Percentiles rank a stretch among this genome's conserved stretches.
phyloP scores from a whole-genome alignment of 2,329 filamentous ascomycete genomes.

The Colletotrichum musae region DNA sequence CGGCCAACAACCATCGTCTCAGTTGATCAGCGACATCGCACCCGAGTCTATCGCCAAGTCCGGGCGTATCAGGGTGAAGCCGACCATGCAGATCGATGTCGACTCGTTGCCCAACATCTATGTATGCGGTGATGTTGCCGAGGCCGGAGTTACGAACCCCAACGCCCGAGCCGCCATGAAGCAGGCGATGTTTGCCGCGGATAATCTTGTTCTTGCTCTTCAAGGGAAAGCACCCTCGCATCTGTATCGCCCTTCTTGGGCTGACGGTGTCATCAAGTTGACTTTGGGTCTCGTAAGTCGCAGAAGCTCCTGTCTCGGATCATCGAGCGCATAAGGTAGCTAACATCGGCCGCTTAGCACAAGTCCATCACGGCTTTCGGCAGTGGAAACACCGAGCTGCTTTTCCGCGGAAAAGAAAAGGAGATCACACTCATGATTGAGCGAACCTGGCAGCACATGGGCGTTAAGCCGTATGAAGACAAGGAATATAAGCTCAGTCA shows the following conservation, averaged over 20 bases:
- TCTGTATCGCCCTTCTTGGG: constrained; percentile 59
- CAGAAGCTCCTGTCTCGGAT: background rate
- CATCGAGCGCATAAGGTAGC: background rate
- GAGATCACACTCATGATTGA: constrained; percentile 60
- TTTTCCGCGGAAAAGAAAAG: constrained; percentile 58
- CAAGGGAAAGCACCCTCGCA: constrained; percentile 55
- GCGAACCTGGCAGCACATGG: constrained; percentile 59
- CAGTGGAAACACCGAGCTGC: constrained; percentile 59
- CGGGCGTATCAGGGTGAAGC: constrained; percentile 67
- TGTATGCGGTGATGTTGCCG: constrained; percentile 75
- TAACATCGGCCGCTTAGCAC: constrained; percentile 51
- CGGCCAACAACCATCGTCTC: constrained; percentile 71
- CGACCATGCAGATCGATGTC: constrained; percentile 70
- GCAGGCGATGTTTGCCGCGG: constrained; percentile 67
- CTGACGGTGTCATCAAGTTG: constrained; percentile 67
- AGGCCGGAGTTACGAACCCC: constrained; percentile 62
- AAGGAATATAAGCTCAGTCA: constrained; percentile 27
- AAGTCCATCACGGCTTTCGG: constrained; percentile 60
- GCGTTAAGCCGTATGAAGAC: constrained; percentile 62
- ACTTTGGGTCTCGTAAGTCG: constrained; percentile 66
- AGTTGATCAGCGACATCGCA: constrained; percentile 60
- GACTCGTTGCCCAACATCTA: constrained; percentile 67
- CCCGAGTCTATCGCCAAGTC: constrained; percentile 60
- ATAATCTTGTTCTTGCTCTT: constrained; percentile 67
- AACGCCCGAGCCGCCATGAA: constrained; percentile 69